phyloP scores from a whole-genome alignment of 2,329 filamentous ascomycete genomes.

The Chaetomium olivaceum region DNA sequence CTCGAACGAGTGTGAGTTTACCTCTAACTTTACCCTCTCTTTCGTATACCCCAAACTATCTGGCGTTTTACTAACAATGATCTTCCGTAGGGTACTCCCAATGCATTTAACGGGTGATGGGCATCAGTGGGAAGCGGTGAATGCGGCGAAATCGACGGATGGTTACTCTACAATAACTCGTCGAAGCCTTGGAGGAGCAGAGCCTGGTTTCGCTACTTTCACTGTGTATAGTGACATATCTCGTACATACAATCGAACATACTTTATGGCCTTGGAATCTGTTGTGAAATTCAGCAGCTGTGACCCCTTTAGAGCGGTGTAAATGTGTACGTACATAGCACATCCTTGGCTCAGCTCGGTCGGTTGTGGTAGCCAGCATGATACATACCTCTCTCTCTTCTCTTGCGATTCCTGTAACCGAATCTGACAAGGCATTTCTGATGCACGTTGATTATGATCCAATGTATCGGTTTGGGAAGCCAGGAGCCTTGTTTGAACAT shows the following conservation, averaged over 20 bases:
- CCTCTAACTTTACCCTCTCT: not conserved
- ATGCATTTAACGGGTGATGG: not conserved
- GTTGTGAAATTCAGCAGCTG: no score
- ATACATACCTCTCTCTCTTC: no score
- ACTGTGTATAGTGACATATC: not conserved
- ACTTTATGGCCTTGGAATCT: not conserved
- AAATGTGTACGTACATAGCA: no score
- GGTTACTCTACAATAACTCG: not conserved
- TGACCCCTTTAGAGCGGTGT: no score
- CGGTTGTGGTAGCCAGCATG: no score
- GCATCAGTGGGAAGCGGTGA: not conserved
- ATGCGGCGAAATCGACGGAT: not conserved
- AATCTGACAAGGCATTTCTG: no score
- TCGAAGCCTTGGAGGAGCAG: not conserved
- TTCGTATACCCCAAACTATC: not conserved
- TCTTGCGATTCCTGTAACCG: no score
- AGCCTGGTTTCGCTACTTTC: not conserved
- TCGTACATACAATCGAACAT: not conserved
- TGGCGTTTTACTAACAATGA: not conserved
- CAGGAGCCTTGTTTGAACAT: no score
- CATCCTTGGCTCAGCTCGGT: no score
- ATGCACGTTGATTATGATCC: no score
- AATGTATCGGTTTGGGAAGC: no score
- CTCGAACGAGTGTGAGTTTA: slow-evolving; percentile 23
- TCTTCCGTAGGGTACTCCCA: not conserved